These are phyloP conservation scores for Didymella pomorum DNA, from an alignment of 2,329 filamentous ascomycete species.

Conservation along the genomic window DNA sequence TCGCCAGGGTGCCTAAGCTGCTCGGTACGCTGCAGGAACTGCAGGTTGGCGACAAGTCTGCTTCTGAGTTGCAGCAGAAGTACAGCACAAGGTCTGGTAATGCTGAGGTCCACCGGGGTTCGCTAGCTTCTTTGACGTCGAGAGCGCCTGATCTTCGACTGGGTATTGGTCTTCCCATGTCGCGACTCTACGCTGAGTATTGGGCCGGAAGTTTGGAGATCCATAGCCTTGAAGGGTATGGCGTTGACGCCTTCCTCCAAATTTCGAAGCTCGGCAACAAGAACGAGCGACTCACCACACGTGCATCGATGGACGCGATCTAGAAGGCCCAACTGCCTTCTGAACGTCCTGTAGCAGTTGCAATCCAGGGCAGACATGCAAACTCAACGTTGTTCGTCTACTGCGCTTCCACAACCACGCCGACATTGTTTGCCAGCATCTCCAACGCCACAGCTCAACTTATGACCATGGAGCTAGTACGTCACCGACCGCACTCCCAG, in stretches of 20 bases:
- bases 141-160: slow-evolving; percentile 86
- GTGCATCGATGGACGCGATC: slow-evolving; percentile 61
- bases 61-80: slow-evolving; percentile 27
- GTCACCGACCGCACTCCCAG: neutral
- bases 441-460: neutral
- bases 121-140: slow-evolving; percentile 79
- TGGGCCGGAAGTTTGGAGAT: slow-evolving; percentile 94
- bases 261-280: slow-evolving; percentile 97
- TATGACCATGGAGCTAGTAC: slow-evolving; percentile 3
- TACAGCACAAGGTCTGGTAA: slow-evolving; percentile 33
- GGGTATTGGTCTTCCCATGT: slow-evolving; percentile 93
- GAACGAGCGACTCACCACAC: slow-evolving; percentile 84
- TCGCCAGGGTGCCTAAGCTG: slow-evolving; percentile 86
- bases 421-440: slow-evolving; percentile 20
- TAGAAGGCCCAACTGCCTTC: slow-evolving; percentile 29
- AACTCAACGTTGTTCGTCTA: neutral
- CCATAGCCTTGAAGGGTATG: slow-evolving; percentile 93
- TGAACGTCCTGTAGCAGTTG: neutral
- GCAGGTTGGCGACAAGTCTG: slow-evolving; percentile 50
- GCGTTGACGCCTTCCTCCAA: slow-evolving; percentile 93
- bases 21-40: slow-evolving; percentile 93
- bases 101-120: slow-evolving; percentile 59
- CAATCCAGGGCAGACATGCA: neutral
- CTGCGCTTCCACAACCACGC: neutral
- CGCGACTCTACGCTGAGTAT: slow-evolving; percentile 94